phyloP scores from a whole-genome alignment of 2,329 filamentous ascomycete genomes.

The Beauveria pseudobassiana region DNA sequence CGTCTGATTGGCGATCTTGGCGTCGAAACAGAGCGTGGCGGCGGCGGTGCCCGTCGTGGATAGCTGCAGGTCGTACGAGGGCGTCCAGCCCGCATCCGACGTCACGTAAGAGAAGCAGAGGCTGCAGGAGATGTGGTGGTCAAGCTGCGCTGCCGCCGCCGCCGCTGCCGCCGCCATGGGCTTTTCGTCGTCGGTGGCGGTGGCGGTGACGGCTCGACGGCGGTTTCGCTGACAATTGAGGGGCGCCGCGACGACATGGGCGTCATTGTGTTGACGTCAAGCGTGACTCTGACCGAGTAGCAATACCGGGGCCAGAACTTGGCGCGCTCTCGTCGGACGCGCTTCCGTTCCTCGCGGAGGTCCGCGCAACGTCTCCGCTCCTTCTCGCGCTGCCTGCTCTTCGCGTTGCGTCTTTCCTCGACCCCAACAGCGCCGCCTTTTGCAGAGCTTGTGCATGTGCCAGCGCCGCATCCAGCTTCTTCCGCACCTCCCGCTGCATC shows the following conservation, averaged over 20 bases:
- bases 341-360: slow-evolving; percentile 32
- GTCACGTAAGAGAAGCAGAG: slow-evolving; percentile 55
- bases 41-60: slow-evolving; percentile 42
- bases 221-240: slow-evolving; percentile 16
- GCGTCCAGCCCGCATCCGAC: slow-evolving; percentile 48
- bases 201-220: no score
- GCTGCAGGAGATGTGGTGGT: slow-evolving; percentile 27
- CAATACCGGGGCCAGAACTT: slow-evolving; percentile 42
- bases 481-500: slow-evolving; percentile 25
- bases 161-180: slow-evolving; percentile 10
- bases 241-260: slow-evolving; percentile 29
- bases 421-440: slow-evolving; percentile 25
- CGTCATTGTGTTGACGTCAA: slow-evolving; percentile 36
- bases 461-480: slow-evolving; percentile 26
- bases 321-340: slow-evolving; percentile 35
- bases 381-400: slow-evolving; percentile 28
- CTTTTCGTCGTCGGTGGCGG: no score
- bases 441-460: neutral
- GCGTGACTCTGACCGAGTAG: slow-evolving; percentile 40
- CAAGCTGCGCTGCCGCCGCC: slow-evolving; percentile 30
- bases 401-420: slow-evolving; percentile 21
- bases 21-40: slow-evolving; percentile 52
- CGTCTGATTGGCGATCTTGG: slow-evolving; percentile 53
- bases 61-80: slow-evolving; percentile 56
- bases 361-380: slow-evolving; percentile 29